Evolutionary conservation across 208 protist species (phyloP), one percentile per base, ranked within the genome.

Genomic region (Acanthamoeba triangularis): DNA sequence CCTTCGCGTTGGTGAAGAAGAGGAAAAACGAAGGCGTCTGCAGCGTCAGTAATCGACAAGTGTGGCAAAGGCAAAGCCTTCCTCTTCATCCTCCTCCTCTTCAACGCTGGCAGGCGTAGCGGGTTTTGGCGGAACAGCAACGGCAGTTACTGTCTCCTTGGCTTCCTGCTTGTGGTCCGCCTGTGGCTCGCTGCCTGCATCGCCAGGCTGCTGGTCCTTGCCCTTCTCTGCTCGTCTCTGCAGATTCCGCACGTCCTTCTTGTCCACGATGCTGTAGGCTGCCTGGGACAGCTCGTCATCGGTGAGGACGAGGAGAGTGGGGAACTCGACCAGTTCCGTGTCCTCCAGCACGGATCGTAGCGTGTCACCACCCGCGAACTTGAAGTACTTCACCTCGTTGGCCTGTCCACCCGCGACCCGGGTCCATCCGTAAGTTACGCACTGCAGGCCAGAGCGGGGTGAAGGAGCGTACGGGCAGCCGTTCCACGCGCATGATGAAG

Each of bases 21-120:
- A n/a, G n/a, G n/a, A n/a, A n/a, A n/a, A n/a, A n/a, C n/a, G n/a
- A n/a, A n/a, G n/a, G n/a, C n/a, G n/a, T n/a, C n/a, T n/a, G n/a
- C n/a, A n/a, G n/a, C n/a, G 59, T 67, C 25, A 90, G 54, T 90
- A 90, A n/a, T 90, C 82, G 35, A 90, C 82, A 18, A 90, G 54
- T 8, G 82, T 90, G 2, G 82, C 82, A 41, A 90, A 90, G 33
- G 82, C 44, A 44, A 90, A 90, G 28, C 82, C 82, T 65, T 90
- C 82, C 52, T 90, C 82, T 65, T 90, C 82, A 16, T 61, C 82
- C 0, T 56, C 82, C 1, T 90, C 82, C 3, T 80, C 72, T 28
- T 90, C 49, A 3, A 3, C 52, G 16, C 35, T 23, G 13, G 44
- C 33, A 8, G 49, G 25, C 41, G 41, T 14, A 7, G 82, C 18